Percentiles rank a stretch among this genome's conserved stretches.
Conservation (phyloP, 225 moss, liverwort and hornwort genomes). For the Antitrichia curtipendula region DNA sequence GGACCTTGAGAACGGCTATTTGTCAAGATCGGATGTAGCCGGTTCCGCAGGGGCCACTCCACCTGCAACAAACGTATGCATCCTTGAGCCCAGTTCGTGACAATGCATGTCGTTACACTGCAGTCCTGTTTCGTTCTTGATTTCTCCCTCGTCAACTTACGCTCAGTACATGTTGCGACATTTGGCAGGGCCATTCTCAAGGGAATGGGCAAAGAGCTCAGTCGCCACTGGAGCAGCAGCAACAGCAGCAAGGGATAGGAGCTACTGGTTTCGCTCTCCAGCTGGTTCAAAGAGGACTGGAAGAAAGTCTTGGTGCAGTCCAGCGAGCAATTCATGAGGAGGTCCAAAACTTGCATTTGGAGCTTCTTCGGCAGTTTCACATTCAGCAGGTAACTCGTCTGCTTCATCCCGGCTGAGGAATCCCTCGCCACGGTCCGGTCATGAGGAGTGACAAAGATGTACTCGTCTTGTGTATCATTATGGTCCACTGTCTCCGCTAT, state of each 20-base stretch:
- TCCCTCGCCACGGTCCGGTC: not conserved
- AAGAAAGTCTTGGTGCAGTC: constrained; percentile 89
- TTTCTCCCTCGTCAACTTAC: not conserved
- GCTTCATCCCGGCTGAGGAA: not conserved
- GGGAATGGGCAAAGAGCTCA: constrained; percentile 39
- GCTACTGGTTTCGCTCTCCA: constrained; percentile 81
- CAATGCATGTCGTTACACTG: not conserved
- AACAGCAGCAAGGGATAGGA: constrained; percentile 59
- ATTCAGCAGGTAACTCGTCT: constrained; percentile 73
- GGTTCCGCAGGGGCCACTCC: constrained; percentile 40
- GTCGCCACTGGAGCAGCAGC: constrained; percentile 59
- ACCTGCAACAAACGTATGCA: constrained; percentile 52
- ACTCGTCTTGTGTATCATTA: not conserved
- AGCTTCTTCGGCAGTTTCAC: constrained; percentile 95
- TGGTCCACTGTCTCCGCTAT: not conserved
- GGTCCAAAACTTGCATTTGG: constrained; percentile 91
- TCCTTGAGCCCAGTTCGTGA: not conserved
- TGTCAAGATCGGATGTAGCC: constrained; percentile 38
- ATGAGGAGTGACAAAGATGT: not conserved
- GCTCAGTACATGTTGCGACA: not conserved
- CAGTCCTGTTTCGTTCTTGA: not conserved
- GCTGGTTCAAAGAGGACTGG: constrained; percentile 86
- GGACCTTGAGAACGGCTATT: constrained; percentile 63
- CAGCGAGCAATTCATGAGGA: constrained; percentile 96
- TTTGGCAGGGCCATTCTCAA: constrained; percentile 28